phyloP scores from a whole-genome alignment of 78 protist genomes.

The Andalucia godoyi region DNA sequence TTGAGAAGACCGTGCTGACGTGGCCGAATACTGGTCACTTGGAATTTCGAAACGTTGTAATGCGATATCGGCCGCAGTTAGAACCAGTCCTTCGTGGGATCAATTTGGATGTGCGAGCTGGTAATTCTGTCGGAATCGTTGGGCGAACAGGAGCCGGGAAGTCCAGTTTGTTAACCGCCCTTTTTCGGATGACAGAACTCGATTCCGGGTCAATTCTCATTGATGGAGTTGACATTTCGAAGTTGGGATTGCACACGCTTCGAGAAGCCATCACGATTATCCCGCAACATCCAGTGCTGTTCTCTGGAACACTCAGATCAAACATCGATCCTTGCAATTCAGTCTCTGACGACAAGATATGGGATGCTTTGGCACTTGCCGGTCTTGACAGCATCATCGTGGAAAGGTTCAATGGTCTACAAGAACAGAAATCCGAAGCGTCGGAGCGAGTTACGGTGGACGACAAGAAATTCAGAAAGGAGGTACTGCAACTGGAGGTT shows the following conservation, averaged over 20 bases:
- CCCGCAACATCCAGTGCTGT: constrained; percentile 54
- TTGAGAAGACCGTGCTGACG: not conserved
- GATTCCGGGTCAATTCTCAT: constrained; percentile 45
- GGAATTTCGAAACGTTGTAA: constrained; percentile 5
- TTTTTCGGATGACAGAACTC: constrained; percentile 67
- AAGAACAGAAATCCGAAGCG: too few species aligned
- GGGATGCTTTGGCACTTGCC: constrained; percentile 39
- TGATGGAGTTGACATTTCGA: constrained; percentile 35
- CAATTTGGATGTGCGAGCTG: constrained; percentile 18
- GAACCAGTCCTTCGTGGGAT: constrained; percentile 33
- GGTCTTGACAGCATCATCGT: too few species aligned
- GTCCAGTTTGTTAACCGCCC: constrained; percentile 47
- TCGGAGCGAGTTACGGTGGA: too few species aligned
- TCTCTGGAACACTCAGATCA: constrained; percentile 59
- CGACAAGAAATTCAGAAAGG: too few species aligned
- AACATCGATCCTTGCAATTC: constrained; percentile 68
- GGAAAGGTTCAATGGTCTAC: too few species aligned
- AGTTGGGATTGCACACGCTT: constrained; percentile 36
- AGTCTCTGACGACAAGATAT: constrained; percentile 13
- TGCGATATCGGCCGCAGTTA: not conserved
- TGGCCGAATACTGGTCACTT: constrained; percentile 17
- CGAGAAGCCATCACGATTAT: constrained; percentile 54
- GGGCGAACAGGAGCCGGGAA: constrained; percentile 96
- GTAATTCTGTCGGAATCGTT: constrained; percentile 78
- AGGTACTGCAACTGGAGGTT: too few species aligned